Evolutionary conservation across 495 filamentous ascomycete species (phyloP), one percentile per base, ranked within the genome.

Genomic region (Xylaria bambusicola): DNA sequence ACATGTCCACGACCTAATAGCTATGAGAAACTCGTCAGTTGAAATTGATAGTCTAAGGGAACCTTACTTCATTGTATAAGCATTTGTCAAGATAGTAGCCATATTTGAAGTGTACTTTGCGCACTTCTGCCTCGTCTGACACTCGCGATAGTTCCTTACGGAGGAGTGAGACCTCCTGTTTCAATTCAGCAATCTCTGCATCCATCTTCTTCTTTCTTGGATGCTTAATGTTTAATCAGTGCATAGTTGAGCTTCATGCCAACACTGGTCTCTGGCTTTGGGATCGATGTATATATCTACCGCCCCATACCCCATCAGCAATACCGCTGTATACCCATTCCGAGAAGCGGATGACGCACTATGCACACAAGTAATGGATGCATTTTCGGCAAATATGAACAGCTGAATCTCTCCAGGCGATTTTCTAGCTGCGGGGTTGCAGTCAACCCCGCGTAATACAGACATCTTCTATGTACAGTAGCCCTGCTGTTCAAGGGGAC

Each of bases 51-150:
- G 12, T 35, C 15, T 3, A 45, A 26, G 2, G 38, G 9, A 17
- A 29, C 40, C 68, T 50, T 52, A 74, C 79, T 69, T 84, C 76
- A 56, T 82, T 76, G 72, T 84, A 84, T 1, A 83, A 71, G 58
- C 81, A 84, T 51, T 84, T 84, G 70, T 84, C 81, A 41, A 84
- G 75, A 62, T 84, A 84, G 69, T 84, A 84, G 49, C 81, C 81
- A 63, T 84, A 84, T 62, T 82, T 82, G 74, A 73, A 75, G 61
- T 82, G 80, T 6, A 77, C 69, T 58, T 84, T 83, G 61, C 77
- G 75, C 33, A 83, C 74, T 62, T 83, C 80, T 31, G 71, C 69
- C 59, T 81, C 75, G 44, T 80, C 78, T 8, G 67, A 62, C 44
- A 72, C 49, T 18, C 63, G 56, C 26, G 66, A 61, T 58, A 65